Evolutionary conservation across 305 asterid genomes (phyloP).

Genomic region (Fraxinus sp.): DNA sequence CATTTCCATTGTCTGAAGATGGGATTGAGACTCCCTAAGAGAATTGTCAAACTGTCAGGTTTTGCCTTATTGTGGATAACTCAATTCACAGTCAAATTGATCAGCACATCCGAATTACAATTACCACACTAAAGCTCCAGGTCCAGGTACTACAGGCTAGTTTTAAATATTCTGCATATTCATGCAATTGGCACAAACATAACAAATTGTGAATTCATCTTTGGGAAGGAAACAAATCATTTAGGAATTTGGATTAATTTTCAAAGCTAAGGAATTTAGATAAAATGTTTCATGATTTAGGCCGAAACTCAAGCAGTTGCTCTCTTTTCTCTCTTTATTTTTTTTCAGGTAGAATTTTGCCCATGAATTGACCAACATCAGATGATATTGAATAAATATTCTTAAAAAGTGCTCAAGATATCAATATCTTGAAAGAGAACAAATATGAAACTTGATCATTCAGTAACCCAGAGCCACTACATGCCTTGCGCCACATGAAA

Average conservation of each 20-base stretch:
- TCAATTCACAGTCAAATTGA: neutral
- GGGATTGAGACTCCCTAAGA: constrained; percentile 45
- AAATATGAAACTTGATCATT: neutral
- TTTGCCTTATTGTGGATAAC: neutral
- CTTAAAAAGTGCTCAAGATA: neutral
- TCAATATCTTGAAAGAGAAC: neutral
- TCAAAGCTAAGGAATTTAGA: neutral
- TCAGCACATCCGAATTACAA: neutral
- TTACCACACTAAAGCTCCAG: neutral
- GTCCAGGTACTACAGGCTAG: constrained; percentile 4
- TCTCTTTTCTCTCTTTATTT: neutral
- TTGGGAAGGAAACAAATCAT: neutral
- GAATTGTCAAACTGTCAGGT: constrained; percentile 19
- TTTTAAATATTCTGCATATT: neutral
- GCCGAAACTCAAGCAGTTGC: neutral
- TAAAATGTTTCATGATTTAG: neutral
- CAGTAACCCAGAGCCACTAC: constrained; percentile 12
- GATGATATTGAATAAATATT: constrained; percentile 4
- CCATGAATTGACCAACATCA: neutral
- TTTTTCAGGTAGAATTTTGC: neutral
- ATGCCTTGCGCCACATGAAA: constrained; percentile 33
- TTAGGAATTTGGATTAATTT: neutral
- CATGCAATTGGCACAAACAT: neutral
- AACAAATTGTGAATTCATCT: neutral
- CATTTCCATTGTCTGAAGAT: constrained; percentile 33